Base-by-base conservation (phyloP, 768 basidiomycete species). In the Hygrocybe coccinea region DNA sequence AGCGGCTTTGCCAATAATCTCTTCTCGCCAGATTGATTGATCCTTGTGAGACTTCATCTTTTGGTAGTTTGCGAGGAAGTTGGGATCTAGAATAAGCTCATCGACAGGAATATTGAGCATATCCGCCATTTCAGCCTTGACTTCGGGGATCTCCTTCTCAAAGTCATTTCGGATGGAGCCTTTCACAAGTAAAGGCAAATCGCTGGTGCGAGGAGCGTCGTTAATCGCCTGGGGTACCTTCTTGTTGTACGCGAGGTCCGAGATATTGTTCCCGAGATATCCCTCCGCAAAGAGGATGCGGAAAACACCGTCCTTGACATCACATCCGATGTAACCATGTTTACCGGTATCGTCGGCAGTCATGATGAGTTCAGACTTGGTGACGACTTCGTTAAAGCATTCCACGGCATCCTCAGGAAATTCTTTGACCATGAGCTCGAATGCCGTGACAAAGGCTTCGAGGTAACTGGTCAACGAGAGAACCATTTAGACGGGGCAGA, bases 271-370 rank as follows among this genome's bases (percentile, higher is more conserved):
- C 0, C 70, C 71, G 15, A 76, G 67, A 19, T 57, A 58, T 21
- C 61, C 56, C 38, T 68, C 60, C 29, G 65, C 53, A 65, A 76
- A 74, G 39, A 76, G 66, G 52, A 76, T 74, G 56, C 67, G 66
- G 65, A 70, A 75, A 14, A 72, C 69, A 10, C 73, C 74, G 19
- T 73, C 71, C 54, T 68, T 68, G 56, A 76, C 64, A 17, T 73
- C 73, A 21, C 67, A 63, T 24, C 58, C 45, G 59, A 76, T 70
- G n/a, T 22, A 50, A 35, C 65, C 69, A 46, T 67, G 56, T 17
- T 67, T 62, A 11, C 70, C 71, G 19, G 61, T 58, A 9, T 66
- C 64, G 56, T 73, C 71, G 29, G 67, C 73, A 17, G 62, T 57
- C 34, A 75, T 50, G 11, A 65, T 67, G 17, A 66, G n/a, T n/a